phyloP scores from a whole-genome alignment of 257 asterid species.

The Gentiana dahurica region DNA sequence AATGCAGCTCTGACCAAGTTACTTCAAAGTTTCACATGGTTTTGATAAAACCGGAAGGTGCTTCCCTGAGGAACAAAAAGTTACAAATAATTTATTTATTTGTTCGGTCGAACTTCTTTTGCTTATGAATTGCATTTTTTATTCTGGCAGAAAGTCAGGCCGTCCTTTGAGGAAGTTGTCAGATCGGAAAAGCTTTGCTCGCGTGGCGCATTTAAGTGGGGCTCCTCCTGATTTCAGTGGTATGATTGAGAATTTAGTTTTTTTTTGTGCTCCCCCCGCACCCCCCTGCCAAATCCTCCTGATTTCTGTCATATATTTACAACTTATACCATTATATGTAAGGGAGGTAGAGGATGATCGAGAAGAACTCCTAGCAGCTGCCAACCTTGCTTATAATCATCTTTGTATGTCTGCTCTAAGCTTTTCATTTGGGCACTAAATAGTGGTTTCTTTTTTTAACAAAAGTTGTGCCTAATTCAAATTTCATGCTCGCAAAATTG shows the following conservation, averaged over 20 bases:
- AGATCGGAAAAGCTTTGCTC: slow-evolving; percentile 86
- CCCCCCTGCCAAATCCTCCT: too few relatives aligned
- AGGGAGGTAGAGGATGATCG: slow-evolving; percentile 92
- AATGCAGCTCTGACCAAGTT: slow-evolving; percentile 51
- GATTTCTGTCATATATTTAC: too few relatives aligned
- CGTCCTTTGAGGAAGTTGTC: slow-evolving; percentile 81
- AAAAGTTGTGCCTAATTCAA: slow-evolving; percentile 4
- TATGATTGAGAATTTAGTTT: slow-evolving; percentile 12
- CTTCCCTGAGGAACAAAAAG: slow-evolving; percentile 11
- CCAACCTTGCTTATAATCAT: slow-evolving; percentile 57
- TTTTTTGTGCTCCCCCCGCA: too few relatives aligned
- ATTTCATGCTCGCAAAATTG: slow-evolving; percentile 12
- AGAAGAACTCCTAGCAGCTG: slow-evolving; percentile 76
- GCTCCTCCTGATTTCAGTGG: slow-evolving; percentile 89
- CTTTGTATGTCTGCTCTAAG: slow-evolving; percentile 35
- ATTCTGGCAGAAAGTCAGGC: slow-evolving; percentile 72
- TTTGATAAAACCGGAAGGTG: slow-evolving; percentile 89
- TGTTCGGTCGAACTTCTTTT: slow-evolving; percentile 1
- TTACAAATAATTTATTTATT: slow-evolving; percentile 2
- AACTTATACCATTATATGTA: slow-evolving; percentile 16
- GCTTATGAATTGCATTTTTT: slow-evolving; percentile 15
- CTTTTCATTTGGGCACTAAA: not conserved
- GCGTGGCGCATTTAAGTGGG: slow-evolving; percentile 64
- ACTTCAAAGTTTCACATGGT: slow-evolving; percentile 47
- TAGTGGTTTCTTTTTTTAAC: slow-evolving; percentile 5